Evolutionary conservation across 1,139 yeast species (phyloP).

Genomic region (Blastobotrys illinoisensis): DNA sequence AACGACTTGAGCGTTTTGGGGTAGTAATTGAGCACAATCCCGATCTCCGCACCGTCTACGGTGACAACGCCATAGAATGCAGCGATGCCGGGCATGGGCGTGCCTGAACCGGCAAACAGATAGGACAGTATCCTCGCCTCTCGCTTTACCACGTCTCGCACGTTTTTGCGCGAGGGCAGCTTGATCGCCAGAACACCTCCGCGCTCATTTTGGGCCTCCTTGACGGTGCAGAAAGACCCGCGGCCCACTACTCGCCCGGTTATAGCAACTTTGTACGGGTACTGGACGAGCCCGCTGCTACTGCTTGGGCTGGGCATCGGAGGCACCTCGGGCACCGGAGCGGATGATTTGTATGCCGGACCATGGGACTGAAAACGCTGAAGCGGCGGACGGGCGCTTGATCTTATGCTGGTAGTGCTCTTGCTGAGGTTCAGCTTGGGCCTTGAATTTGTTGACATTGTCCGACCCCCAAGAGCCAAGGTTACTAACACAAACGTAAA

Average conservation of each 20-base stretch:
- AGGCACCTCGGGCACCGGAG: neutral
- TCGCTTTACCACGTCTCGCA: constrained; percentile 12
- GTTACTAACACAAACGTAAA: neutral
- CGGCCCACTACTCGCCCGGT: constrained; percentile 12
- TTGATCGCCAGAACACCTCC: constrained; percentile 15
- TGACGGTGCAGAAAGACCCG: constrained; percentile 19
- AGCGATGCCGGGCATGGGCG: constrained; percentile 11
- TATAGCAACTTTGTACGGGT: neutral
- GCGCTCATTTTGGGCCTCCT: constrained; percentile 6
- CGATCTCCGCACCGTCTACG: constrained; percentile 6
- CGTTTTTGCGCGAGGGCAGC: constrained; percentile 10
- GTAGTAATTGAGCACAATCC: constrained; percentile 16
- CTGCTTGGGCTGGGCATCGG: neutral
- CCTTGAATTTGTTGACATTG: neutral
- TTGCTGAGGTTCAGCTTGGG: neutral
- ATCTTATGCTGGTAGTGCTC: neutral
- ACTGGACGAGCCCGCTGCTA: neutral
- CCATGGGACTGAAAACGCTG: neutral
- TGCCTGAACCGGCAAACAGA: neutral
- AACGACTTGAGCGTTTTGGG: constrained; percentile 14
- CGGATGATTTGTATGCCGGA: neutral
- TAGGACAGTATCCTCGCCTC: constrained; percentile 17
- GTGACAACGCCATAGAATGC: constrained; percentile 15
- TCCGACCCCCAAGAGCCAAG: neutral
- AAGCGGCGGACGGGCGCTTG: neutral